These are phyloP conservation scores for Mycosphaerella sp. DNA, from an alignment of 2,329 filamentous ascomycete genomes.

Conservation along the genomic window DNA sequence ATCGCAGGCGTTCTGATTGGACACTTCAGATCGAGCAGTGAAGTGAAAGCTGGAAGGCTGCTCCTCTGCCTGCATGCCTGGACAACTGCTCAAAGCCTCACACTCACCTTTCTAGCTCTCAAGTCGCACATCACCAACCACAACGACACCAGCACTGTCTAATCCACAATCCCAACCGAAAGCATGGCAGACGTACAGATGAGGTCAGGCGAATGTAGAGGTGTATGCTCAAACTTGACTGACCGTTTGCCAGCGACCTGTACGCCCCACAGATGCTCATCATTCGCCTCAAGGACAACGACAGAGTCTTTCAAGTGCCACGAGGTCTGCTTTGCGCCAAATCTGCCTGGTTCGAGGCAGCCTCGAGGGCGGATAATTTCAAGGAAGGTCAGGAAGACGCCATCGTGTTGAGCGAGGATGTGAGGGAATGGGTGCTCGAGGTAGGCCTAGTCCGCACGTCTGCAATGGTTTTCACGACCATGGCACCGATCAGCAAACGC, in stretches of 20 bases:
- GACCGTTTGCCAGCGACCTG: neutral
- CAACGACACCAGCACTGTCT: neutral
- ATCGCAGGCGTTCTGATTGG: neutral
- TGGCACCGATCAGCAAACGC: neutral
- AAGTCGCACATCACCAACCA: neutral
- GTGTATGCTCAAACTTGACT: no score
- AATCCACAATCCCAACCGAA: no score
- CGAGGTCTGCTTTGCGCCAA: slow-evolving; percentile 3
- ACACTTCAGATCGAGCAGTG: neutral
- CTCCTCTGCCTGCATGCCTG: neutral
- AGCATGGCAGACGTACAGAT: no score
- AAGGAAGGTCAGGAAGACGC: neutral
- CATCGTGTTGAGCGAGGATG: slow-evolving; percentile 1
- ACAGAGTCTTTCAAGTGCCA: neutral
- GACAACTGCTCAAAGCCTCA: neutral
- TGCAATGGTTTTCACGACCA: neutral
- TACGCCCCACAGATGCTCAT: neutral
- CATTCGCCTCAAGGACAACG: neutral
- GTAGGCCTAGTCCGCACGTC: neutral
- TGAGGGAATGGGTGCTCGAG: slow-evolving; percentile 9
- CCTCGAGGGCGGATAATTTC: neutral
- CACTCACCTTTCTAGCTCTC: neutral
- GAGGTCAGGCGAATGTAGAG: no score
- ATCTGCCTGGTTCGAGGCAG: slow-evolving; percentile 12
- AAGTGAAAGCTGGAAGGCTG: neutral